Base-by-base conservation (phyloP, 2,329 filamentous ascomycete genomes). In the Talaromyces sp. region DNA sequence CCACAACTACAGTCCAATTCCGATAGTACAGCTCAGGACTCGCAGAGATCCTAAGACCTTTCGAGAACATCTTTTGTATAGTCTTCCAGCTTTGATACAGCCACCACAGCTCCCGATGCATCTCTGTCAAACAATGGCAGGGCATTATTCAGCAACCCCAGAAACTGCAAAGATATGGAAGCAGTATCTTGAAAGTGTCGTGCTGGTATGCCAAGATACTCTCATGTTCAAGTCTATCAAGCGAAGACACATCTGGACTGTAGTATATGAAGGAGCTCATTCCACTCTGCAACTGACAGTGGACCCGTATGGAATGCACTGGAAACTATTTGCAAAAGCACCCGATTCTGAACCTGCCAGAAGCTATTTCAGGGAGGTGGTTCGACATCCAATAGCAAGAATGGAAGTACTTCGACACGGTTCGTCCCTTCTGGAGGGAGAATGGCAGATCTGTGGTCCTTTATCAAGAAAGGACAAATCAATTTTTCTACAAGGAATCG, bases 281-380 rank as follows among this genome's bases (percentile, higher is more conserved):
- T 71, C 72, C 10, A 63, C 60, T 62, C 65, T 78, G 58, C 68
- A 70, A 15, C 67, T 77, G 61, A 67, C 73, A 2, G 72, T 78
- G 38, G 66, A 65, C 13, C 19, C 58, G n/a, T 54, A 65, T 13
- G 65, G 64, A 10, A 51, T 79, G 7, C 72, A 78, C 62, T 87
- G 86, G 84, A 73, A 78, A 0, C 67, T 87, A 4, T 85, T 79
- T 68, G 79, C 80, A 13, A 81, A 80, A 40, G 74, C 81, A n/a
- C 72, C 76, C 0, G 63, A 69, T 3, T 67, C 72, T 15, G 73
- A 80, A 34, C 76, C 80, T 1, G 75, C 76, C 0, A 76, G 78
- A 29, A 80, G 77, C 61, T 64, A 71, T 1, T 68, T 81, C 22
- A 75, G 84, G 34, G 77, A 80, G 61, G 72, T 82, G 0, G 72